A percentile compares a stretch with the other conserved stretches of the same genome.
phyloP scores from a whole-genome alignment of 768 basidiomycete genomes.

The Hysterangium stoloniferum region DNA sequence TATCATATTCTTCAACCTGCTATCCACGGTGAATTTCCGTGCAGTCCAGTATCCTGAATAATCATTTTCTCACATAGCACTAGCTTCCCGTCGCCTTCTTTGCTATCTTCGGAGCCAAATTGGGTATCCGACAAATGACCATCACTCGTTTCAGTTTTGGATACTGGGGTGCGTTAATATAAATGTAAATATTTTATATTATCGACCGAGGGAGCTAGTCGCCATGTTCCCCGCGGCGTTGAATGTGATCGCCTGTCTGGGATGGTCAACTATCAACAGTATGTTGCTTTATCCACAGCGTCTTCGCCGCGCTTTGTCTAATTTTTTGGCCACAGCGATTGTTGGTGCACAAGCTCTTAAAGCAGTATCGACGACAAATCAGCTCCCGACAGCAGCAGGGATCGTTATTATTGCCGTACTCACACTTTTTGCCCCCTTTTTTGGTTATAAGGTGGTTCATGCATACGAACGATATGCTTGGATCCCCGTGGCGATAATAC shows the following conservation, averaged over 20 bases:
- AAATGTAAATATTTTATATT: no score
- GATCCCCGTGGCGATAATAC: conserved; percentile 33
- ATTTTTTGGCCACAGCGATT: conserved; percentile 12
- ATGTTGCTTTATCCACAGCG: conserved; percentile 21
- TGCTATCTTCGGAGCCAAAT: conserved; percentile 30
- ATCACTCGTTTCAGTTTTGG: conserved; percentile 36
- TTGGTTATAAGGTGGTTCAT: conserved; percentile 36
- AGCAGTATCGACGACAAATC: conserved; percentile 17
- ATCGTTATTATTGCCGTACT: conserved; percentile 37
- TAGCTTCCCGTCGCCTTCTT: conserved; percentile 26
- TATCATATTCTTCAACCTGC: conserved; percentile 35
- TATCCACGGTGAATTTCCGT: conserved; percentile 15
- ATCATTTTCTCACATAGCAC: no score
- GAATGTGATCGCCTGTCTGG: conserved; percentile 35
- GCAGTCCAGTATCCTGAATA: background rate
- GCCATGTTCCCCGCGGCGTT: conserved; percentile 26
- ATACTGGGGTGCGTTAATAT: conserved; percentile 17
- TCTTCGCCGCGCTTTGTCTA: conserved; percentile 15
- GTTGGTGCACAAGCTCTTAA: conserved; percentile 24
- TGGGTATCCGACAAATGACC: conserved; percentile 37
- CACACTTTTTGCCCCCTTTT: conserved; percentile 31
- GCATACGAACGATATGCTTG: conserved; percentile 33
- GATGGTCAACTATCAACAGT: conserved; percentile 31
- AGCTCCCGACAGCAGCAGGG: conserved; percentile 31
- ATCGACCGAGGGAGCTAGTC: no score